A percentile compares a stretch with the other conserved stretches of the same genome.
Conservation (phyloP, 1,284 basidiomycete species). For the Papiliotrema nemorosa region DNA sequence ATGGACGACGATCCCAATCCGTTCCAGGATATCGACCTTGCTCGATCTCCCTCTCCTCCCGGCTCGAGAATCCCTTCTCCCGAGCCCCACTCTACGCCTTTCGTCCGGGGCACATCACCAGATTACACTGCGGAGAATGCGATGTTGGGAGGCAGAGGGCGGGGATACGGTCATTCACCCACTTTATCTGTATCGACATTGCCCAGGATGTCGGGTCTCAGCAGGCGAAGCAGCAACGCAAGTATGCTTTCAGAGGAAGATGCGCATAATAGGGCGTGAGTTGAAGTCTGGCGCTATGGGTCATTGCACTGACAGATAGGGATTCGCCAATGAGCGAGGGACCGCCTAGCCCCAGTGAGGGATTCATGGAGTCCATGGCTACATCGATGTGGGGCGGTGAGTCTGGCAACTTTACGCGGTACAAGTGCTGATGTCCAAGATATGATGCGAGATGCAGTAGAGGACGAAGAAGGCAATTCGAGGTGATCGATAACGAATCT, state of each 20-base stretch:
- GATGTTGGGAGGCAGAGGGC: background rate
- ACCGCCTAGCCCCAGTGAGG: constrained; percentile 15
- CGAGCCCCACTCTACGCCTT: background rate
- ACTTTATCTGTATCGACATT: background rate
- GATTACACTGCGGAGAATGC: background rate
- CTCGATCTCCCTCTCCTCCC: constrained; percentile 12
- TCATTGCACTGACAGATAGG: constrained; percentile 14
- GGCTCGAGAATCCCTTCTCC: constrained; percentile 10
- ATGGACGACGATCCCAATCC: constrained; percentile 15
- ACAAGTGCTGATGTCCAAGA: constrained; percentile 16
- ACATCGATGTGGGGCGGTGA: constrained; percentile 45
- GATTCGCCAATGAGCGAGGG: constrained; percentile 4
- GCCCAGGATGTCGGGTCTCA: constrained; percentile 3
- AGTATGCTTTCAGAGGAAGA: constrained; percentile 36
- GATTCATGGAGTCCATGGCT: constrained; percentile 32
- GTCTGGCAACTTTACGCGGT: constrained; percentile 8
- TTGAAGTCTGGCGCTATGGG: constrained; percentile 1
- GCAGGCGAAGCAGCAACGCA: constrained; percentile 6
- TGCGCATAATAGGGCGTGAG: constrained; percentile 27
- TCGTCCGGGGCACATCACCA: background rate
- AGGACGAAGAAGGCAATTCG: constrained; percentile 27
- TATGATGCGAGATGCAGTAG: constrained; percentile 47
- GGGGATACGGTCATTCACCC: constrained; percentile 4
- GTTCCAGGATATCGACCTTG: constrained; percentile 8
- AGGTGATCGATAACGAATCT: background rate